phyloP scores from a whole-genome alignment of 1,284 basidiomycete species.

The Chalciporus sp. region DNA sequence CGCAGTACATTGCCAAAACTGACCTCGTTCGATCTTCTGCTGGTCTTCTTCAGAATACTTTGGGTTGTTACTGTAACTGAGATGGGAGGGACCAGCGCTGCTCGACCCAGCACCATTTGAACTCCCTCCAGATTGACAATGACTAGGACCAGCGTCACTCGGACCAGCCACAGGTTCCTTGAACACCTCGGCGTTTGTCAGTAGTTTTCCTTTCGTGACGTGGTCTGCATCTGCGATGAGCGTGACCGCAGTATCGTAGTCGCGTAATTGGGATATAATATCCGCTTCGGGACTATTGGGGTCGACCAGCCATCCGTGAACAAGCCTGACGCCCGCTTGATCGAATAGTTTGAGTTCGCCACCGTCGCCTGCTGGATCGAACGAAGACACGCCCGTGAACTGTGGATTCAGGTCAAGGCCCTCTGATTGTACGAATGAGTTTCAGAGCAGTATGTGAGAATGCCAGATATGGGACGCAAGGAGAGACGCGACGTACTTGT shows the following conservation, averaged over 20 bases:
- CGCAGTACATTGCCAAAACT: constrained; percentile 22
- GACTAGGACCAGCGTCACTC: constrained; percentile 9
- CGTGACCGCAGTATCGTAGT: constrained; percentile 74
- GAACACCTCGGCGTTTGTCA: constrained; percentile 35
- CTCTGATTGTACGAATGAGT: constrained; percentile 43
- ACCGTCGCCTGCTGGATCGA: constrained; percentile 60
- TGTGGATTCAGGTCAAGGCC: constrained; percentile 86
- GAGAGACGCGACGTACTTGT: constrained; percentile 51
- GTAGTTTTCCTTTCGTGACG: constrained; percentile 62
- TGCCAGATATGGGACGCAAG: background rate
- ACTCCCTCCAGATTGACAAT: constrained; percentile 14
- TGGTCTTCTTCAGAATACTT: constrained; percentile 48
- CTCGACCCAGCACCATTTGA: constrained; percentile 26
- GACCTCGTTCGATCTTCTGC: constrained; percentile 68
- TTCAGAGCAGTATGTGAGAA: background rate
- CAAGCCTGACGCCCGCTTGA: constrained; percentile 78
- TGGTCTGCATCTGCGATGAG: constrained; percentile 79
- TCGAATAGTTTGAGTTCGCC: constrained; percentile 85
- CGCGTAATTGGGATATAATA: constrained; percentile 53
- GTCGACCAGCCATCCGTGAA: constrained; percentile 94
- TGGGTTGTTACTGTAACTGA: background rate
- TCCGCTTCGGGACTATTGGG: constrained; percentile 62
- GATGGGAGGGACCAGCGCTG: background rate
- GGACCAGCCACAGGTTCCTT: constrained; percentile 5
- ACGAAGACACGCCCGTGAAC: constrained; percentile 70